A percentile compares a stretch with the other conserved stretches of the same genome.
Conservation (phyloP, 1,284 basidiomycete genomes). For the Sanguinoderma infundibulare region DNA sequence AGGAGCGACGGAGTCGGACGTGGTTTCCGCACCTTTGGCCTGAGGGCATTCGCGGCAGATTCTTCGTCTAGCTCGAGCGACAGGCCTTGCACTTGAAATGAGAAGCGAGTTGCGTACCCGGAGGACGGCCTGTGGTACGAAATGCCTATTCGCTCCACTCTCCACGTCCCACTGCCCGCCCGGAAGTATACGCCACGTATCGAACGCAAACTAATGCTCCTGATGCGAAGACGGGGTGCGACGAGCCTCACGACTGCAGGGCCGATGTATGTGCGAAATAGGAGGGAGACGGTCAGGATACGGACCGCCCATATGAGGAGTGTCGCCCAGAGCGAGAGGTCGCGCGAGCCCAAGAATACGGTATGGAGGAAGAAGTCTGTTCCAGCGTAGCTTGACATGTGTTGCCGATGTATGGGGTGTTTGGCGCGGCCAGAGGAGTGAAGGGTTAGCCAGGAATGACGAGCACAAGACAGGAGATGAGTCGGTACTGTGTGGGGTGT, state of each 20-base stretch:
- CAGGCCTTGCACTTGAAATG: constrained; percentile 64
- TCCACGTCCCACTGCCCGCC: constrained; percentile 54
- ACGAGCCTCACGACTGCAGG: constrained; percentile 63
- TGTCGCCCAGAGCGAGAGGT: constrained; percentile 41
- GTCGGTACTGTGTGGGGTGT: neutral
- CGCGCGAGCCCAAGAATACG: constrained; percentile 27
- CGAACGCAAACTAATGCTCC: constrained; percentile 75
- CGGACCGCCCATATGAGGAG: constrained; percentile 52
- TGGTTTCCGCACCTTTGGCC: constrained; percentile 7
- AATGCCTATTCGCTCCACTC: constrained; percentile 69
- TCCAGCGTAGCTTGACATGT: constrained; percentile 7
- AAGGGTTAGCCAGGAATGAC: neutral
- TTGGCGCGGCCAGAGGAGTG: neutral
- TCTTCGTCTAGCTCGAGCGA: constrained; percentile 49
- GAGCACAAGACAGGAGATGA: neutral
- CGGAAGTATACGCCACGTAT: constrained; percentile 75
- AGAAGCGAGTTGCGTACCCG: constrained; percentile 53
- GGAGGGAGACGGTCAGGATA: constrained; percentile 53
- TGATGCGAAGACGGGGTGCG: constrained; percentile 65
- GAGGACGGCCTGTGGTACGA: constrained; percentile 52
- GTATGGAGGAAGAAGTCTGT: constrained; percentile 30
- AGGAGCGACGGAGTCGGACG: constrained; percentile 50
- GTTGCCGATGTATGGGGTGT: neutral
- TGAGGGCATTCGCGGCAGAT: neutral
- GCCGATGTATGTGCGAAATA: constrained; percentile 66